Conservation (phyloP, 73 alveolate species). For the Blepharisma stoltei region DNA sequence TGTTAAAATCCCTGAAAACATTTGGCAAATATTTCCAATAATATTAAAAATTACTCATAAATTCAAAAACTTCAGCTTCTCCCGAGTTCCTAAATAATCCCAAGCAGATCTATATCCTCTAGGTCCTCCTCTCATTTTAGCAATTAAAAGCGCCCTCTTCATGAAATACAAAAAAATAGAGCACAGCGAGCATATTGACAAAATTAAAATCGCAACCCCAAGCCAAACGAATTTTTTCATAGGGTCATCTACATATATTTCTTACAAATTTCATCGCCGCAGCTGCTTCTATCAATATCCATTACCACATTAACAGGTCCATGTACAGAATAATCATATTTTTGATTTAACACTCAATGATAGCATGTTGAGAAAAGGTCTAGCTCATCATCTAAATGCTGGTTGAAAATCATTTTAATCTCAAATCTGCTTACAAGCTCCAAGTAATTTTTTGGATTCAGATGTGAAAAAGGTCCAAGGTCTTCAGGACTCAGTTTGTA, state of each 20-base stretch:
- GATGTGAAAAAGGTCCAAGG: constrained; percentile 19
- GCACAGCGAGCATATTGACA: not conserved
- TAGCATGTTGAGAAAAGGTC: not conserved
- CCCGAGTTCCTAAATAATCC: constrained; percentile 3
- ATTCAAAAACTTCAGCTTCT: constrained; percentile 14
- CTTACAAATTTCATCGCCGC: not conserved
- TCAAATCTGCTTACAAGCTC: constrained; percentile 8
- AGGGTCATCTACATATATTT: not conserved
- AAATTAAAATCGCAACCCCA: not conserved
- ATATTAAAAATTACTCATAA: constrained; percentile 14
- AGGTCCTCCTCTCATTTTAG: constrained; percentile 26
- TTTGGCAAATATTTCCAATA: constrained; percentile 25
- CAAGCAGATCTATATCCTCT: not conserved
- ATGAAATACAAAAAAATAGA: not conserved
- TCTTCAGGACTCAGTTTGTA: not conserved
- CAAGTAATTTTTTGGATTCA: constrained; percentile 10
- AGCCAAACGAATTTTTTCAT: not conserved
- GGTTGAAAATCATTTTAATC: not conserved
- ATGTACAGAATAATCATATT: constrained; percentile 1
- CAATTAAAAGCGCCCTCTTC: constrained; percentile 17
- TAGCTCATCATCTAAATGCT: not conserved
- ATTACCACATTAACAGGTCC: not conserved
- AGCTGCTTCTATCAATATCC: constrained; percentile 10
- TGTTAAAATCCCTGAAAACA: constrained; percentile 15
- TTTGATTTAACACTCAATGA: not conserved